Evolutionary conservation across 2,329 filamentous ascomycete genomes (phyloP).

Genomic region (Clarireedia homoeocarpa): DNA sequence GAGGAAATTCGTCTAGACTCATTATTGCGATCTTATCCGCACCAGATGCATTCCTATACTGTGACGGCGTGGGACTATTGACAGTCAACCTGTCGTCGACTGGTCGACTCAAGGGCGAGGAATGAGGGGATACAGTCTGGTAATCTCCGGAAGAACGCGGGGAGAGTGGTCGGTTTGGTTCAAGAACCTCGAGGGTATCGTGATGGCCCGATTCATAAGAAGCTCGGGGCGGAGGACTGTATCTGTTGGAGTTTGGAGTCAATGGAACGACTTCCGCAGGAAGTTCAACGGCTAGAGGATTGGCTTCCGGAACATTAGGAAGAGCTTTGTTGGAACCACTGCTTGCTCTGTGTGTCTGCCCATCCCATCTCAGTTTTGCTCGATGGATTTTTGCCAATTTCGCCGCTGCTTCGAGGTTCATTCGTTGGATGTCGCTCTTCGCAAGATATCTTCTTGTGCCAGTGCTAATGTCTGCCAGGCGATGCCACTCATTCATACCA

Average conservation of each 20-base stretch:
- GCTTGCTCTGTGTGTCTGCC: conserved; percentile 7
- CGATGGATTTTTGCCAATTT: conserved; percentile 80
- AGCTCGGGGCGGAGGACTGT: conserved; percentile 20
- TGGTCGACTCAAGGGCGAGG: conserved; percentile 7
- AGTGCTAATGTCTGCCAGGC: conserved; percentile 90
- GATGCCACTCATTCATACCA: conserved; percentile 97
- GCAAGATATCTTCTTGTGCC: conserved; percentile 78
- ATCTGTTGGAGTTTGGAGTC: conserved; percentile 10
- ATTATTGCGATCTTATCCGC: conserved; percentile 62
- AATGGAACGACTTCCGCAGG: conserved; percentile 40
- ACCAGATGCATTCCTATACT: conserved; percentile 50
- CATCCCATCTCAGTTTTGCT: conserved; percentile 43
- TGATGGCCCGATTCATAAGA: conserved; percentile 29
- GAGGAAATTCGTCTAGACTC: conserved; percentile 50
- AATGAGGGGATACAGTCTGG: conserved; percentile 9
- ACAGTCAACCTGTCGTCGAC: conserved; percentile 43
- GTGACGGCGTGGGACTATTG: conserved; percentile 49
- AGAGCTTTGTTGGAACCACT: conserved; percentile 14
- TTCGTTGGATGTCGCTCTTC: conserved; percentile 64
- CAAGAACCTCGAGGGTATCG: conserved; percentile 24
- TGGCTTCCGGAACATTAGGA: conserved; percentile 32
- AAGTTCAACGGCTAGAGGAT: conserved; percentile 42
- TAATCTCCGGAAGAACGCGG: conserved; percentile 17
- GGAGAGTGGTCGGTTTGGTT: conserved; percentile 26
- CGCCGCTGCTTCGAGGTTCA: conserved; percentile 67